phyloP scores from a whole-genome alignment of 352 stramenopile genomes.

The Globisporangium barbulae region DNA sequence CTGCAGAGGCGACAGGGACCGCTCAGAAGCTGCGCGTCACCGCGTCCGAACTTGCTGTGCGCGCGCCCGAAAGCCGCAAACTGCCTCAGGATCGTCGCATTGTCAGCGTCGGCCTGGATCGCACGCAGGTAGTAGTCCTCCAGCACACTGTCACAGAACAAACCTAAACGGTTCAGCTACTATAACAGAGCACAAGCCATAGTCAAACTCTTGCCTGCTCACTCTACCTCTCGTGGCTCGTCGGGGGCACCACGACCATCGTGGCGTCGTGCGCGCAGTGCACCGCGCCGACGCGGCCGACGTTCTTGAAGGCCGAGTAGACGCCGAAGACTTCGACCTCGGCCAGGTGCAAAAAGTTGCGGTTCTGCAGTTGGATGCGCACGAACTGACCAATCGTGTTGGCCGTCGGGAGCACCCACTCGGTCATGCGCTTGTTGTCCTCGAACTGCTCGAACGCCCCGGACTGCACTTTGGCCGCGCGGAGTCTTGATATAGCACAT shows the following conservation, averaged over 20 bases:
- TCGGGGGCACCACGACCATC: constrained; percentile 79
- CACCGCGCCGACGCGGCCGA: constrained; percentile 77
- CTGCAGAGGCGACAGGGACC: constrained; percentile 76
- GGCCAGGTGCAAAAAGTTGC: constrained; percentile 90
- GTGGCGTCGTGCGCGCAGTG: constrained; percentile 87
- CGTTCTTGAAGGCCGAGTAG: constrained; percentile 76
- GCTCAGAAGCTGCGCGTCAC: constrained; percentile 22
- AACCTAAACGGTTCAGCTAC: no score
- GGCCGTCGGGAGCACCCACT: constrained; percentile 85
- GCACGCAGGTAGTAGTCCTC: constrained; percentile 87
- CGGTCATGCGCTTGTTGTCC: constrained; percentile 71
- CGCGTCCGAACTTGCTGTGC: constrained; percentile 74
- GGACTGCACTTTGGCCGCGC: constrained; percentile 77
- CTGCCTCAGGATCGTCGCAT: constrained; percentile 88
- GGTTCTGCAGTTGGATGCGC: constrained; percentile 87
- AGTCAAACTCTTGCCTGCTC: neutral
- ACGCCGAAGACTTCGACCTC: constrained; percentile 91
- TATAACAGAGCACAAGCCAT: no score
- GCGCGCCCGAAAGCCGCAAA: constrained; percentile 83
- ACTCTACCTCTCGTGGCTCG: constrained; percentile 46
- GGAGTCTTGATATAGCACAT: constrained; percentile 35
- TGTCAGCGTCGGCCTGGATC: constrained; percentile 88
- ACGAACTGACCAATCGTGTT: constrained; percentile 81
- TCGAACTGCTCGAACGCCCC: constrained; percentile 79
- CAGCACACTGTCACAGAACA: constrained; percentile 28